These are phyloP conservation scores for Pterocarpus santalinus DNA, from an alignment of 306 rosid genomes.

Conservation along the genomic window DNA sequence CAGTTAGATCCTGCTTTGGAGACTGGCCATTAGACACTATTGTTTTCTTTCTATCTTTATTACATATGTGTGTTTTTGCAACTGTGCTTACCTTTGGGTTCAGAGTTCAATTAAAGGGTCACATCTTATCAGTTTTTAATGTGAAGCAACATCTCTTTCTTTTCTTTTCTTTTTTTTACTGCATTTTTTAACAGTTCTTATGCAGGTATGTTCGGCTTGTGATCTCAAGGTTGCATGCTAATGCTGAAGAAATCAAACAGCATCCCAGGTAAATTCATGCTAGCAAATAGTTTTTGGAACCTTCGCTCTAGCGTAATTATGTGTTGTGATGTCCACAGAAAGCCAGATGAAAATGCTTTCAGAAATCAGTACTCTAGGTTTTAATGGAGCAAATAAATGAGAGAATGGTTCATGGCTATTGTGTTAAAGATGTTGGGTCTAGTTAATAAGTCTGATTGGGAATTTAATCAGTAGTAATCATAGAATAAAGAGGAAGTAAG, in stretches of 20 bases:
- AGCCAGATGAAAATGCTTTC: slow-evolving; percentile 27
- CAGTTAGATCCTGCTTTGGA: slow-evolving; percentile 1
- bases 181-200: slow-evolving; percentile 31
- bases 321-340: slow-evolving; percentile 39
- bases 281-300: slow-evolving; percentile 29
- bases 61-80: neutral
- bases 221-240: slow-evolving; percentile 66
- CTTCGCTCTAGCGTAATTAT: slow-evolving; percentile 36
- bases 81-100: slow-evolving; percentile 17
- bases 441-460: slow-evolving; percentile 3
- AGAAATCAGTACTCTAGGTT: slow-evolving; percentile 14
- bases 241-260: slow-evolving; percentile 70
- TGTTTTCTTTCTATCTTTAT: slow-evolving; percentile 16
- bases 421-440: neutral
- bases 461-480: slow-evolving; percentile 30
- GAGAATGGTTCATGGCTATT: slow-evolving; percentile 19
- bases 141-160: slow-evolving; percentile 9
- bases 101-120: slow-evolving; percentile 32
- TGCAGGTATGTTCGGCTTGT: slow-evolving; percentile 91
- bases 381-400: neutral
- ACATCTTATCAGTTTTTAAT: slow-evolving; percentile 10
- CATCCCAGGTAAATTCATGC: slow-evolving; percentile 78
- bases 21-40: slow-evolving; percentile 9
- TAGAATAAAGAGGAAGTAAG: slow-evolving; percentile 16
- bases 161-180: too few relatives aligned